phyloP scores from a whole-genome alignment of 352 stramenopile genomes.

The Phytophthora aleatoria region DNA sequence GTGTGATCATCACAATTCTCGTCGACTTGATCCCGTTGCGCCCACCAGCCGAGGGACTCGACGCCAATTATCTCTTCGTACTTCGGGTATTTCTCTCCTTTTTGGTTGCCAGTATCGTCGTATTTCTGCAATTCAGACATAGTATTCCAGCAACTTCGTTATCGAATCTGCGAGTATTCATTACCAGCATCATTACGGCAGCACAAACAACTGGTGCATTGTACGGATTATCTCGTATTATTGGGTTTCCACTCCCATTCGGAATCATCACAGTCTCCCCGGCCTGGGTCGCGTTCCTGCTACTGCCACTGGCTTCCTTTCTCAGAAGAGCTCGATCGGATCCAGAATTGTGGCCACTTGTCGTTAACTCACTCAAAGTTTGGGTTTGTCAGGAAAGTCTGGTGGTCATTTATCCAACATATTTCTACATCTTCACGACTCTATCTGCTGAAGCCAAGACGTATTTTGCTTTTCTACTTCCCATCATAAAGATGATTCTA shows the following conservation, averaged over 20 bases:
- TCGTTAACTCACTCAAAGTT: conserved; percentile 18
- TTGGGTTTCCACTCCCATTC: conserved; percentile 45
- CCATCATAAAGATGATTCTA: conserved; percentile 26
- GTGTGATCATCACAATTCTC: conserved; percentile 22
- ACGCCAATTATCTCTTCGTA: conserved; percentile 24
- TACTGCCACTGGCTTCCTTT: conserved; percentile 2
- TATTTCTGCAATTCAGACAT: conserved; percentile 25
- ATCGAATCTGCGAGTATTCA: background rate
- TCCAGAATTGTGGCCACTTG: conserved; percentile 8
- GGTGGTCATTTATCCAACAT: conserved; percentile 35
- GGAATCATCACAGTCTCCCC: conserved; percentile 25
- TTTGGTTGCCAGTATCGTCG: conserved; percentile 21
- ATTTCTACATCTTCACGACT: conserved; percentile 30
- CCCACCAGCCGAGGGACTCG: conserved; percentile 7
- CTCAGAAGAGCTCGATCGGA: conserved; percentile 11
- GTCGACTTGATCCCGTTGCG: conserved; percentile 30
- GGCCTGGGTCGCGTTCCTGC: conserved; percentile 8
- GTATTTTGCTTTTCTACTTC: background rate
- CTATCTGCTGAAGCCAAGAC: conserved; percentile 6
- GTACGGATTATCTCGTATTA: conserved; percentile 16
- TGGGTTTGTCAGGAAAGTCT: conserved; percentile 17
- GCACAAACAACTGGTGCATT: background rate
- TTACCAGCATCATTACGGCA: conserved; percentile 5
- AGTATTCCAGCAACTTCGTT: conserved; percentile 19
- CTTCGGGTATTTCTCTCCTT: conserved; percentile 19